Evolutionary conservation across 2,329 filamentous ascomycete species (phyloP).

Genomic region (Trichoderma sp.): DNA sequence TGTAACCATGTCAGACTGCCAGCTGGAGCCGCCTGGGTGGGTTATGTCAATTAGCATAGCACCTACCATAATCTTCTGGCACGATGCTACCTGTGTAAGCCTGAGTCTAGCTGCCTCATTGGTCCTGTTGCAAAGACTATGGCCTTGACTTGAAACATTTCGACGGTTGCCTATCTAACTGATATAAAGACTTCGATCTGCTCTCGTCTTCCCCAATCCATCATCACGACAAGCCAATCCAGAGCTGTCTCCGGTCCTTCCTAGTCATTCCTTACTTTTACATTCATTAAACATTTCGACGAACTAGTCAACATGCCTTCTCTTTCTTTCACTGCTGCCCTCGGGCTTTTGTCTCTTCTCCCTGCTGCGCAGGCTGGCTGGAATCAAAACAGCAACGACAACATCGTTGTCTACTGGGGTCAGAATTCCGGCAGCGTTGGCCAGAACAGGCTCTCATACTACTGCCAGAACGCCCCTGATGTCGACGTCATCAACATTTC

Average conservation of each 20-base stretch:
- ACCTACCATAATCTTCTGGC: not conserved
- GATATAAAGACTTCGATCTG: constrained; percentile 5
- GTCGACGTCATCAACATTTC: constrained; percentile 43
- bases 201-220: not conserved
- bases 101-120: not conserved
- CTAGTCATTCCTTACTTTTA: not conserved
- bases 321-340: constrained; percentile 21
- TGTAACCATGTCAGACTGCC: constrained; percentile 11
- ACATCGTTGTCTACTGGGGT: constrained; percentile 69
- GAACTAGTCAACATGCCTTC: constrained; percentile 14
- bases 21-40: not conserved
- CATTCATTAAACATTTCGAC: not conserved
- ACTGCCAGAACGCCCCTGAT: constrained; percentile 48
- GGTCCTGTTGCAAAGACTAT: not conserved
- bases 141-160: not conserved
- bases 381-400: constrained; percentile 46
- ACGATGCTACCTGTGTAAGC: constrained; percentile 5
- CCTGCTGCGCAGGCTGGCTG: constrained; percentile 45
- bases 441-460: constrained; percentile 58
- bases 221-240: not conserved
- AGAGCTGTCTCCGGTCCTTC: not conserved
- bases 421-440: constrained; percentile 61
- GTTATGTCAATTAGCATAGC: not conserved
- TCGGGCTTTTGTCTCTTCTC: constrained; percentile 29
- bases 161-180: not conserved